A percentile compares a stretch with the other conserved stretches of the same genome.
These are phyloP conservation scores for Cephalotrichum gorgonifer DNA, from an alignment of 2,329 filamentous ascomycete species.

Conservation along the genomic window DNA sequence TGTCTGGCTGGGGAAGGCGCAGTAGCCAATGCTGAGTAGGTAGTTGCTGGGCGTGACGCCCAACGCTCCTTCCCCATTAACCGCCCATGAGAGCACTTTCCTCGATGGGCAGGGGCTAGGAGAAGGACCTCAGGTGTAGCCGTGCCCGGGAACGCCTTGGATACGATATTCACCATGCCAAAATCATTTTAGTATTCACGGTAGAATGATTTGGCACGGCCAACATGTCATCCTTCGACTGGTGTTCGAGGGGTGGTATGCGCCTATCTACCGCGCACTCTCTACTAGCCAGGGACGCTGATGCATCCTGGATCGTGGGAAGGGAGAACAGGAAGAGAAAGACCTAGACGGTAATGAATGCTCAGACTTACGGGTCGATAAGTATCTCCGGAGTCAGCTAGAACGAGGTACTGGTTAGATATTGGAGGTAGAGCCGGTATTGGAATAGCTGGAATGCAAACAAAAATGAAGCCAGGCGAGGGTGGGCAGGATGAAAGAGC, in stretches of 20 bases:
- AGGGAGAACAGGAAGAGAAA: conserved; percentile 3
- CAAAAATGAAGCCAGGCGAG: conserved; percentile 8
- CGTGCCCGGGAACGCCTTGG: no score
- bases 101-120: no score
- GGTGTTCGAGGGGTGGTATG: no score
- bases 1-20: background rate
- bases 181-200: no score
- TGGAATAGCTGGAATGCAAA: conserved; percentile 15
- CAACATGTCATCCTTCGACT: no score
- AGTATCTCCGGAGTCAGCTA: conserved; percentile 50
- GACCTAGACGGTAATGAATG: background rate
- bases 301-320: background rate
- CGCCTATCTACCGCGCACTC: background rate
- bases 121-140: no score
- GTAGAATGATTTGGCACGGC: no score
- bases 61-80: background rate
- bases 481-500: conserved; percentile 1
- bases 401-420: conserved; percentile 29
- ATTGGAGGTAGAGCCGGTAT: background rate
- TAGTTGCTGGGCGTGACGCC: background rate
- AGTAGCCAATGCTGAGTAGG: background rate
- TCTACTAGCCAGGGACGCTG: background rate
- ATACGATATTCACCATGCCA: no score
- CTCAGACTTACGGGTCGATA: conserved; percentile 46
- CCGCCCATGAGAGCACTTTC: background rate